Conservation (phyloP, 371 early-diverging fungal species). For the Mucor circinelloides region DNA sequence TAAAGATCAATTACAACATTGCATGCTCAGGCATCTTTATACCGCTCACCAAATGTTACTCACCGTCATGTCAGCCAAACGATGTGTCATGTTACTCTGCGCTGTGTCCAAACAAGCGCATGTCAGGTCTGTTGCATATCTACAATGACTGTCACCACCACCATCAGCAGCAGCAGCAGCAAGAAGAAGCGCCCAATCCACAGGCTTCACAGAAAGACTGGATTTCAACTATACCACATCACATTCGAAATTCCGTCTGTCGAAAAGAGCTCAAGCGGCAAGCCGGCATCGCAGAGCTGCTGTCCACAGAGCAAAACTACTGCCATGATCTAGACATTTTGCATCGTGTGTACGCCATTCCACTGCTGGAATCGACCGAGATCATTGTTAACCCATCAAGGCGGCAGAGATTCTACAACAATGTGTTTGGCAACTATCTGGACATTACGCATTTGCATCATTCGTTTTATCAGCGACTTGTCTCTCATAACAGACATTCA, state of each 20-base stretch:
- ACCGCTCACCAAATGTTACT: slow-evolving; percentile 37
- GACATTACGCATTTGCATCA: slow-evolving; percentile 25
- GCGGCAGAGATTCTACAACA: slow-evolving; percentile 27
- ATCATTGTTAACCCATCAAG: slow-evolving; percentile 10
- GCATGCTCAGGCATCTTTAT: slow-evolving; percentile 26
- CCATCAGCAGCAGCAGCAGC: background rate
- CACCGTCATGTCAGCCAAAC: slow-evolving; percentile 26
- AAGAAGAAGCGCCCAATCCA: background rate
- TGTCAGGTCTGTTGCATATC: slow-evolving; percentile 9
- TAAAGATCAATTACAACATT: background rate
- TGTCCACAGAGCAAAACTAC: slow-evolving; percentile 37
- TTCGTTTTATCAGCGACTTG: slow-evolving; percentile 14
- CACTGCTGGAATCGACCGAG: slow-evolving; percentile 21
- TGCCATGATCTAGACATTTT: slow-evolving; percentile 32
- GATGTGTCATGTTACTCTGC: slow-evolving; percentile 33
- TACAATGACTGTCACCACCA: background rate
- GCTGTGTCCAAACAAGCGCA: slow-evolving; percentile 32
- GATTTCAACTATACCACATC: slow-evolving; percentile 24
- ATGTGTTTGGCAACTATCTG: slow-evolving; percentile 39
- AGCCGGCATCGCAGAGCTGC: slow-evolving; percentile 38
- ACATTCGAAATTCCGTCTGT: slow-evolving; percentile 17
- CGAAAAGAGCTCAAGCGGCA: slow-evolving; percentile 38
- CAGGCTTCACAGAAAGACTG: slow-evolving; percentile 14
- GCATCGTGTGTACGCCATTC: slow-evolving; percentile 32
- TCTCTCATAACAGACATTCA: slow-evolving; percentile 13